phyloP scores from a whole-genome alignment of 2,329 filamentous ascomycete species.

The Colletotrichum graminicola region DNA sequence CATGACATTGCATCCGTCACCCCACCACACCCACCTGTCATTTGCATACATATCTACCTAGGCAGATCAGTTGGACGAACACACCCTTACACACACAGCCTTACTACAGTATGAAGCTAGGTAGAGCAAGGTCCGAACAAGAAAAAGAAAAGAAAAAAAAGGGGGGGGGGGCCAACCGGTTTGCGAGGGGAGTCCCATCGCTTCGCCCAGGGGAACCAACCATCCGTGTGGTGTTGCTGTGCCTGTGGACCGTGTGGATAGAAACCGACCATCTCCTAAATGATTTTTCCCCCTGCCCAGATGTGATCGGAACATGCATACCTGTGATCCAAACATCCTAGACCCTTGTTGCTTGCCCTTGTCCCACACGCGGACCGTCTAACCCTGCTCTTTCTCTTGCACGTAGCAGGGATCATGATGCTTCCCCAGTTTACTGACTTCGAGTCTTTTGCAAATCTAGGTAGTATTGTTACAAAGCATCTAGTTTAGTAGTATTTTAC shows the following conservation, averaged over 20 bases:
- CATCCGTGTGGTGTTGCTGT: constrained; percentile 28
- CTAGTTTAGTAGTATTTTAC: too few species aligned
- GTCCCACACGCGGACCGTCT: not conserved
- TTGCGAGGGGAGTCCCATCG: not conserved
- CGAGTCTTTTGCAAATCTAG: not conserved
- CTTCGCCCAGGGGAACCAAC: constrained; percentile 7
- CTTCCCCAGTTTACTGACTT: not conserved
- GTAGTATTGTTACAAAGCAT: too few species aligned
- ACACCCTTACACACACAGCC: not conserved
- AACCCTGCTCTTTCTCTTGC: constrained; percentile 8
- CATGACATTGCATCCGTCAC: constrained; percentile 27
- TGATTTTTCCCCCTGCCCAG: constrained; percentile 11
- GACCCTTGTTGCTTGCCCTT: not conserved
- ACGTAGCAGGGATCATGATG: constrained; percentile 22
- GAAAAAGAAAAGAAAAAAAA: too few species aligned
- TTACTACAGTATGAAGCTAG: not conserved
- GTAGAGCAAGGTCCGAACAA: not conserved
- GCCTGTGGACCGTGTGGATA: constrained; percentile 33
- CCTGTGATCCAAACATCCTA: constrained; percentile 6
- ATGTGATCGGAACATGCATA: constrained; percentile 16
- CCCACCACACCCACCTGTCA: constrained; percentile 4
- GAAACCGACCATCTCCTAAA: not conserved
- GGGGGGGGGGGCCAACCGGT: not conserved
- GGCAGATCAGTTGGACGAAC: not conserved
- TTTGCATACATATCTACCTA: not conserved